Base-by-base conservation (phyloP, 2,329 filamentous ascomycete species). In the Rhinocladiella similis region DNA sequence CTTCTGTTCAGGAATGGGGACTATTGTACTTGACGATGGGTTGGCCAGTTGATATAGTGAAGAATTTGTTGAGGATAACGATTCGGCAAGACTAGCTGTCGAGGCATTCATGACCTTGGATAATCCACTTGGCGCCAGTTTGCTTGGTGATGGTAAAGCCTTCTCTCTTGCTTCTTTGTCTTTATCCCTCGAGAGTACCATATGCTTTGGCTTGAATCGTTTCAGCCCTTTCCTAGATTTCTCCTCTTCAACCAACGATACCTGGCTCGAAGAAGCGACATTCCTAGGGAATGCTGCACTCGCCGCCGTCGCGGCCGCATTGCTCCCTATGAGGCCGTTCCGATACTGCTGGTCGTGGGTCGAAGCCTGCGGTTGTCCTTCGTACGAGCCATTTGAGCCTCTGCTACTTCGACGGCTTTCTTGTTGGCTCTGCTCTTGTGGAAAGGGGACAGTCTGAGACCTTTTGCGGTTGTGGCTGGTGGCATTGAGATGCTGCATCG, bases 161-260 rank as follows among this genome's bases (percentile, higher is more conserved):
- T 79, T 79, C 19, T 80, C 73, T 60, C 78, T 80, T 50, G 42
- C 58, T 58, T 54, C 68, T 52, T 70, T 63, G 56, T 84, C 80
- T 63, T 81, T 84, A 43, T 85, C 81, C 59, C 82, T 80, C n/a
- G 80, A 81, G 14, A 85, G 79, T 3, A 78, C 81, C 61, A 87
- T 85, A 60, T 81, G 82, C 71, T 87, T 87, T 1, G 84, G 84
- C 66, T 87, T 87, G 67, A 88, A 88, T 69, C 87, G 87, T 80
- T 85, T 87, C 36, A 82, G 83, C 66, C 80, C 81, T 57, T 80
- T 77, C 66, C 85, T 85, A 50, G 75, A 70, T 55, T 76, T 73
- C 41, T 69, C 70, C 53, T 74, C 71, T 25, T 66, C 60, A 3
- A 65, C 63, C 19, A 66, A 59, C 6, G 71, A 69, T 18, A 55